Evolutionary conservation across 2,329 filamentous ascomycete species (phyloP).

Genomic region (Talaromyces sp.): DNA sequence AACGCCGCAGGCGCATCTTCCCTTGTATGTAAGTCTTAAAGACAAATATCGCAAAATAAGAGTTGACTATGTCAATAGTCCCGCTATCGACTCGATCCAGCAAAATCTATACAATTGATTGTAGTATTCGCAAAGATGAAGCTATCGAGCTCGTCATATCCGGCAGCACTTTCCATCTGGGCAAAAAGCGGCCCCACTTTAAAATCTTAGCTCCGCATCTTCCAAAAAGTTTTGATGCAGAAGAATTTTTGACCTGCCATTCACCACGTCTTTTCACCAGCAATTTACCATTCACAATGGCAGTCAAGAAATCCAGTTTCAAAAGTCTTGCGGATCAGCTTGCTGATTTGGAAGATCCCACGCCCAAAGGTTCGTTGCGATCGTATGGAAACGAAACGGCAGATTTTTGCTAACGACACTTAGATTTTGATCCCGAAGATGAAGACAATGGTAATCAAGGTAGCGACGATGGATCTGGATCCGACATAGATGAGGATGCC

Average conservation of each 20-base stretch:
- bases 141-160: not conserved
- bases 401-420: not conserved
- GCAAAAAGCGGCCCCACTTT: slow-evolving; percentile 1
- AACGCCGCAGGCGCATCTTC: slow-evolving; percentile 37
- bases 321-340: slow-evolving; percentile 57
- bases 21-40: too few relatives aligned
- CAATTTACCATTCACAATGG: not conserved
- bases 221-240: slow-evolving; percentile 16
- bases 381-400: not conserved
- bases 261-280: not conserved
- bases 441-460: slow-evolving; percentile 54
- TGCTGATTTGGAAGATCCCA: slow-evolving; percentile 60
- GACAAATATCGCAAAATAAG: not conserved
- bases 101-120: not conserved
- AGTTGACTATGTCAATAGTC: not conserved
- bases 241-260: not conserved
- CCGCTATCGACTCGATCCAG: not conserved
- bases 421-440: slow-evolving; percentile 80
- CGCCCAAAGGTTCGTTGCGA: slow-evolving; percentile 55
- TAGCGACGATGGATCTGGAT: slow-evolving; percentile 55
- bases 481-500: slow-evolving; percentile 44
- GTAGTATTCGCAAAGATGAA: not conserved
- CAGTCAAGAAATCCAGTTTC: slow-evolving; percentile 2
- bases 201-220: slow-evolving; percentile 12
- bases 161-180: slow-evolving; percentile 14